phyloP scores from a whole-genome alignment of 495 filamentous ascomycete genomes.

The Hypoxylon crocopeplum region DNA sequence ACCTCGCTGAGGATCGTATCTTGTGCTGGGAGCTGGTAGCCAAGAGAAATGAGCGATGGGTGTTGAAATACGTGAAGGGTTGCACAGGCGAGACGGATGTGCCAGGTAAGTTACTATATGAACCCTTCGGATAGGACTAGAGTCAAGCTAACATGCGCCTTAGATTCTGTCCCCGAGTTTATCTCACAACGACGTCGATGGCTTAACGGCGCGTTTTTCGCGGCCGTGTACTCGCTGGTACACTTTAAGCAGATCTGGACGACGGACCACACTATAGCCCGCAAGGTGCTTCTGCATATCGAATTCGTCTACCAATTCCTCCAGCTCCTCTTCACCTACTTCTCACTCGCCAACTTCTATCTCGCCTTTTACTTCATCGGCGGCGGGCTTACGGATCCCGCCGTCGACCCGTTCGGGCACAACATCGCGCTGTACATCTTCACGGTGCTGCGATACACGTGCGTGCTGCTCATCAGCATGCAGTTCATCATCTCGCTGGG shows the following conservation, averaged over 20 bases:
- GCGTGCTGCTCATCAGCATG: constrained; percentile 84
- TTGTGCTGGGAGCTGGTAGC: constrained; percentile 99
- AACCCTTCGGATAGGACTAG: not conserved
- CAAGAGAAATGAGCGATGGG: constrained; percentile 93
- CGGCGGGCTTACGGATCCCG: constrained; percentile 83
- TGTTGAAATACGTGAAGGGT: constrained; percentile 95
- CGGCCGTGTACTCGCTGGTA: constrained; percentile 94
- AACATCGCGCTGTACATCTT: constrained; percentile 86
- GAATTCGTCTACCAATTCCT: constrained; percentile 97
- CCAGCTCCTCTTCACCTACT: constrained; percentile 92
- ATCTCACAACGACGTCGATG: constrained; percentile 94
- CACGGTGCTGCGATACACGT: constrained; percentile 80
- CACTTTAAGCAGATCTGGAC: constrained; percentile 93
- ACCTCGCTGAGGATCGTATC: constrained; percentile 97
- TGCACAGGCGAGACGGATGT: constrained; percentile 98
- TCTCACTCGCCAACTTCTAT: constrained; percentile 98
- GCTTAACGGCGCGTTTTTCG: constrained; percentile 99
- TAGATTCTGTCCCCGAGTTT: constrained; percentile 85
- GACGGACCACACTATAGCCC: constrained; percentile 87
- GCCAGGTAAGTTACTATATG: constrained; percentile 66
- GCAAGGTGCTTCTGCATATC: constrained; percentile 91
- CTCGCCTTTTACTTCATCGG: constrained; percentile 98
- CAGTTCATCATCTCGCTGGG: constrained; percentile 99
- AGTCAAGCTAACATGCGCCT: constrained; percentile 21
- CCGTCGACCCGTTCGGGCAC: constrained; percentile 88